Evolutionary conservation across 2,329 filamentous ascomycete genomes (phyloP), one percentile per base, ranked within the genome.

Genomic region (Cercospora zeae-maydis): DNA sequence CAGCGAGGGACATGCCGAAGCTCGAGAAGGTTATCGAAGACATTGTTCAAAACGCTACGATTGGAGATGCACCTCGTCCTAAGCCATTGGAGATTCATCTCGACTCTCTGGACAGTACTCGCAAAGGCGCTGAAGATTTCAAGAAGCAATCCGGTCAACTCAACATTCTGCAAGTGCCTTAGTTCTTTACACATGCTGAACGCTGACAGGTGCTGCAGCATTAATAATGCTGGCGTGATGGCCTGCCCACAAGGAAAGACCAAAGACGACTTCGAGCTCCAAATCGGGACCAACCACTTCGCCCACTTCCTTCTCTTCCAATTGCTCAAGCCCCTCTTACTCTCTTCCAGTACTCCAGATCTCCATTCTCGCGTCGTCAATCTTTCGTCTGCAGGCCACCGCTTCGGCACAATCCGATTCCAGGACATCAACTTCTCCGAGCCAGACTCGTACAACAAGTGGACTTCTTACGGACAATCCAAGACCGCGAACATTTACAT

Each of bases 231-330:
- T 62, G 64, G 62, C 14, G 59, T 84, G 59, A 80, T 82, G 70
- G 74, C 74, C 8, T 64, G 67, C 37, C 72, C 78, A 14, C 62
- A 77, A 24, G 36, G 33, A 1, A 62, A 54, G 21, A 66, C 64
- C 30, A 58, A 58, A 31, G 64, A 66, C 27, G 57, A 57, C 16
- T 63, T 64, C 42, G 83, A 86, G 66, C 69, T 71, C 0, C 82
- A 85, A 61, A 80, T 86, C 63, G 83, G 78, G 31, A 80, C 78
- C 8, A 83, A 64, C 27, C 79, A 79, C 63, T 73, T 87, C 1
- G 78, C 74, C 5, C 82, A 84, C 64, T 86, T 85, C 73, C 76
- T 85, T 0, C 76, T 86, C 11, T 81, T 83, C 63, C 75, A 82
- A 19, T 76, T 84, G 1, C 74, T 86, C 27, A 80, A 80, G 24